Percentiles rank a stretch among this genome's conserved stretches.
These are phyloP conservation scores for Sclerotinia minor DNA, from an alignment of 2,329 filamentous ascomycete species.

Conservation along the genomic window DNA sequence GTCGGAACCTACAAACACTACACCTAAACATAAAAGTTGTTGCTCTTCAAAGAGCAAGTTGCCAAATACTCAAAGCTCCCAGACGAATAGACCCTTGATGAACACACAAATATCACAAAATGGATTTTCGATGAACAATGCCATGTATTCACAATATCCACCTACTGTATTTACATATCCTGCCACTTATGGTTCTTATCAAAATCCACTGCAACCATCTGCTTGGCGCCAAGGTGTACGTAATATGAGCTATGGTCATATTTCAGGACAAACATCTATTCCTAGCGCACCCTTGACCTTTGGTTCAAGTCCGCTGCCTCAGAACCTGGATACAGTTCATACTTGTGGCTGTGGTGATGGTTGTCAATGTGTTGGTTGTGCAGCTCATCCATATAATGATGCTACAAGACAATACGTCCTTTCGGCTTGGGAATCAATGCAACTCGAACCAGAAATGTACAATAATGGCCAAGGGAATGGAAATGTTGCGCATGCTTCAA, in stretches of 20 bases:
- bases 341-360: slow-evolving; percentile 64
- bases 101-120: slow-evolving; percentile 38
- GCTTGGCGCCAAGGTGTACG: slow-evolving; percentile 54
- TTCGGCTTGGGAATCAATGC: slow-evolving; percentile 45
- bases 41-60: slow-evolving; percentile 43
- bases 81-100: slow-evolving; percentile 22
- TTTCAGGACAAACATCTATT: slow-evolving; percentile 34
- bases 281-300: slow-evolving; percentile 28
- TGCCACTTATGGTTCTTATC: slow-evolving; percentile 55
- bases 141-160: slow-evolving; percentile 33
- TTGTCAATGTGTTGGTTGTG: slow-evolving; percentile 68
- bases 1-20: slow-evolving; percentile 29
- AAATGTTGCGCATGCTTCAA: slow-evolving; percentile 23
- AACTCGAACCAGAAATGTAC: slow-evolving; percentile 33
- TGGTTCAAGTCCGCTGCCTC: slow-evolving; percentile 44
- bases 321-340: slow-evolving; percentile 42
- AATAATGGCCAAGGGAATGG: slow-evolving; percentile 25
- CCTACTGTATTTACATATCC: slow-evolving; percentile 54
- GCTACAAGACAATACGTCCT: slow-evolving; percentile 58
- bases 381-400: slow-evolving; percentile 66
- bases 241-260: slow-evolving; percentile 43
- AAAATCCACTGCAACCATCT: slow-evolving; percentile 56
- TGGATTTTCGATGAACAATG: slow-evolving; percentile 32
- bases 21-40: slow-evolving; percentile 39
- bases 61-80: slow-evolving; percentile 30